phyloP scores from a whole-genome alignment of 352 stramenopile genomes.

The Aphanomyces astaci region DNA sequence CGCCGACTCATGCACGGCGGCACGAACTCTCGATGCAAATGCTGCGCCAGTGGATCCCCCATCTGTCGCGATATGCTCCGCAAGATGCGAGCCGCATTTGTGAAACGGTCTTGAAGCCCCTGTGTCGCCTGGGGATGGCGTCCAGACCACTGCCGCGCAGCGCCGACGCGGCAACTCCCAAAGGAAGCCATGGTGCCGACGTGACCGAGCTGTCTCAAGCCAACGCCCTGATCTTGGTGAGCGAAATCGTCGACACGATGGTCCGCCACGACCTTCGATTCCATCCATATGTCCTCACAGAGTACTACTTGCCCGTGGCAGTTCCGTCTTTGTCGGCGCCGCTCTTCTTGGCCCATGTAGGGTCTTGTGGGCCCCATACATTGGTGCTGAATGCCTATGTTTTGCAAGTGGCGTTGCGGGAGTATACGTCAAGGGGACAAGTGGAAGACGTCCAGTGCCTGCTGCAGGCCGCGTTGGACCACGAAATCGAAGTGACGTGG shows the following conservation, averaged over 20 bases:
- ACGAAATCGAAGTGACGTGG: constrained; percentile 18
- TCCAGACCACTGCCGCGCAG: not conserved
- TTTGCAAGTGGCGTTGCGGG: not conserved
- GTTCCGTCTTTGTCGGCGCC: not conserved
- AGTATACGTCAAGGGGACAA: not conserved
- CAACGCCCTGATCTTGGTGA: not conserved
- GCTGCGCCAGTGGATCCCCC: not conserved
- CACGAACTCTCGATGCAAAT: not conserved
- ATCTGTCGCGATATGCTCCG: not conserved
- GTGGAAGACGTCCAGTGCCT: not conserved
- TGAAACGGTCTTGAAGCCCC: not conserved
- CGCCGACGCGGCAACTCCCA: not conserved
- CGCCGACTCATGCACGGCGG: not conserved
- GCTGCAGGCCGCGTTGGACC: not conserved
- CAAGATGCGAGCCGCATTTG: not conserved
- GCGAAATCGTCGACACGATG: constrained; percentile 3
- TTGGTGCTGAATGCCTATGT: constrained; percentile 1
- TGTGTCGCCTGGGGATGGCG: not conserved
- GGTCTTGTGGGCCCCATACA: not conserved
- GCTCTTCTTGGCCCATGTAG: constrained; percentile 1
- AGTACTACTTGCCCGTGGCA: not conserved
- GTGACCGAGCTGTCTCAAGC: not conserved
- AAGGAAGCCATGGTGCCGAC: not conserved
- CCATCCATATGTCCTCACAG: not conserved
- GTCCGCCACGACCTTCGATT: not conserved